Evolutionary conservation across 164 flowering plant genomes (phyloP).

Genomic region (Cinnamomum micranthum): DNA sequence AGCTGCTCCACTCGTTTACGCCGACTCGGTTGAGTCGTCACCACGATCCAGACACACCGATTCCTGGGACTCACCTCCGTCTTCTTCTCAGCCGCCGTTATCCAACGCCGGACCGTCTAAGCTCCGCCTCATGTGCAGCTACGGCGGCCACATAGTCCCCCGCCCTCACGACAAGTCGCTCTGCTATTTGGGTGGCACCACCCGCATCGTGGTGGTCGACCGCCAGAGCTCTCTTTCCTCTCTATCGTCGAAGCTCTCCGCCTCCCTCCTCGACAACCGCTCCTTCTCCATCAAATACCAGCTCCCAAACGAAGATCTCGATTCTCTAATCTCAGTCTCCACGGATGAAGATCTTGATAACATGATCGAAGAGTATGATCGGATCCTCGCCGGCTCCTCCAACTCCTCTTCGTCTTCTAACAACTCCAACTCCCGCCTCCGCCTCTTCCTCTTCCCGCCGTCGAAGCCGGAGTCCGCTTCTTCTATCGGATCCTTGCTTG

Average conservation of each 20-base stretch:
- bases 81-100: slow-evolving; percentile 6
- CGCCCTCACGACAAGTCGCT: slow-evolving; percentile 87
- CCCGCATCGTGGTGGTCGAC: slow-evolving; percentile 79
- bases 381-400: slow-evolving; percentile 21
- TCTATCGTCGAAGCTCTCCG: slow-evolving; percentile 53
- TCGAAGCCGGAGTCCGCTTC: slow-evolving; percentile 55
- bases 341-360: slow-evolving; percentile 92
- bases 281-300: slow-evolving; percentile 74
- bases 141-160: slow-evolving; percentile 92
- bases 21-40: slow-evolving; percentile 59
- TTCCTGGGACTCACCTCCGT: slow-evolving; percentile 39
- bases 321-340: slow-evolving; percentile 80
- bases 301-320: slow-evolving; percentile 87
- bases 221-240: slow-evolving; percentile 57
- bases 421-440: slow-evolving; percentile 39
- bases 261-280: slow-evolving; percentile 41
- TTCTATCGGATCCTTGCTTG: slow-evolving; percentile 63
- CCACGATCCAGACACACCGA: slow-evolving; percentile 57
- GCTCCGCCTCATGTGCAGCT: slow-evolving; percentile 94
- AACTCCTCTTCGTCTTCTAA: slow-evolving; percentile 19
- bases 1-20: slow-evolving; percentile 19
- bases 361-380: slow-evolving; percentile 95
- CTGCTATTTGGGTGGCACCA: slow-evolving; percentile 91
- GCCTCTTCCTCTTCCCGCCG: slow-evolving; percentile 55
- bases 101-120: slow-evolving; percentile 19